phyloP scores from a whole-genome alignment of 768 basidiomycete species.

The Phaeotremella fagi region DNA sequence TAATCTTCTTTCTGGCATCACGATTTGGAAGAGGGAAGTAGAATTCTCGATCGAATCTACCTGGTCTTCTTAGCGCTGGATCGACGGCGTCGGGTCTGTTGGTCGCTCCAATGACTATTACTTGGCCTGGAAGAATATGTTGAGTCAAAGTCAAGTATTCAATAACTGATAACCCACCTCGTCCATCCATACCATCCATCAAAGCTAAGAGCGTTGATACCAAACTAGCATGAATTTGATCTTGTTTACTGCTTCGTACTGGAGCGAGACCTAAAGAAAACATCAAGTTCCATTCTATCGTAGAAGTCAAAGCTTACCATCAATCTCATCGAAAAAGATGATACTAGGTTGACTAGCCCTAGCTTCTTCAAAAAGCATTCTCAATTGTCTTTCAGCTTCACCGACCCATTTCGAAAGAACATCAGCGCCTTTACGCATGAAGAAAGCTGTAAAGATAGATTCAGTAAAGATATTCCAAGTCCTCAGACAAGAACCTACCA shows the following conservation, averaged over 20 bases:
- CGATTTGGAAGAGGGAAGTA: conserved; percentile 87
- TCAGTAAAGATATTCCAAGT: background rate
- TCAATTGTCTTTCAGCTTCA: conserved; percentile 92
- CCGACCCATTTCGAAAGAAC: conserved; percentile 99
- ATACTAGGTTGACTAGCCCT: conserved; percentile 86
- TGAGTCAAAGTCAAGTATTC: background rate
- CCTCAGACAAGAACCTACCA: conserved; percentile 55
- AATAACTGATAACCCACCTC: conserved; percentile 52
- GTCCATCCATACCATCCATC: conserved; percentile 99
- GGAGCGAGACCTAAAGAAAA: conserved; percentile 64
- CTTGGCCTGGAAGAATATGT: conserved; percentile 67
- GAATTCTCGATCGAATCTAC: conserved; percentile 95
- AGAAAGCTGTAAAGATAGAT: conserved; percentile 64
- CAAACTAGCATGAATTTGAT: conserved; percentile 97
- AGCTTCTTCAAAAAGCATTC: conserved; percentile 93
- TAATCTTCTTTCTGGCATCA: conserved; percentile 79
- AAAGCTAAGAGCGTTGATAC: conserved; percentile 91
- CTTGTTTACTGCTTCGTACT: conserved; percentile 95
- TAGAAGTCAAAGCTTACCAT: conserved; percentile 56
- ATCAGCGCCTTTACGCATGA: conserved; percentile 99
- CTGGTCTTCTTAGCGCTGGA: conserved; percentile 86
- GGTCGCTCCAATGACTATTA: conserved; percentile 95
- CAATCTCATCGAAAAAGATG: conserved; percentile 99
- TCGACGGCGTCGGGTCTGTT: conserved; percentile 98
- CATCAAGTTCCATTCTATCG: background rate